phyloP scores from a whole-genome alignment of 169 alveolate species.

The Condylostoma magnum region DNA sequence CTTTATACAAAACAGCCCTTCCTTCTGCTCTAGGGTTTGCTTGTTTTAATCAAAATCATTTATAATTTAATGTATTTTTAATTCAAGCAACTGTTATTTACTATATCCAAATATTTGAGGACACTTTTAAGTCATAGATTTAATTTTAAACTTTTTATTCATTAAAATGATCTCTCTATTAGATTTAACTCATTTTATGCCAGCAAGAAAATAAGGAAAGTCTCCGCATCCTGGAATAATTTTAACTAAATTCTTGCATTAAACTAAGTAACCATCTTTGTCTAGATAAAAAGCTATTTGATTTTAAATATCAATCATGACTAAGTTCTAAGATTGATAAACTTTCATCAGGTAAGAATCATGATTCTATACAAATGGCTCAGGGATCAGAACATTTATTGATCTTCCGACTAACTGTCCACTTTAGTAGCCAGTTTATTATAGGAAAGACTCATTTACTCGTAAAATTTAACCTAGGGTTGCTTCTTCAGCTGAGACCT shows the following conservation, averaged over 20 bases:
- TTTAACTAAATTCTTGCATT: slow-evolving; percentile 6
- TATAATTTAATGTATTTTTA: too few species aligned
- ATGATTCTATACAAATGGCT: slow-evolving; percentile 23
- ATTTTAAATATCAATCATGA: slow-evolving; percentile 1
- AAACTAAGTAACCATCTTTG: slow-evolving; percentile 8
- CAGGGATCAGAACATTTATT: slow-evolving; percentile 6
- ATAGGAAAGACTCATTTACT: slow-evolving; percentile 15
- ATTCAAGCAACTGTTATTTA: too few species aligned
- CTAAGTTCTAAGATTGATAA: neutral
- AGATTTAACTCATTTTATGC: slow-evolving; percentile 10
- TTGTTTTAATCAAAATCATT: too few species aligned
- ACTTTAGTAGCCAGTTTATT: neutral
- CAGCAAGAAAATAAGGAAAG: slow-evolving; percentile 15
- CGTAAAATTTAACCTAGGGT: slow-evolving; percentile 21
- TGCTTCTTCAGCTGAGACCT: slow-evolving; percentile 17
- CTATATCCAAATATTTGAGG: neutral
- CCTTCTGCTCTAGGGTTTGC: too few species aligned
- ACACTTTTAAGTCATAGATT: slow-evolving; percentile 3
- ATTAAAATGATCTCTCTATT: slow-evolving; percentile 3
- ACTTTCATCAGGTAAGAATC: slow-evolving; percentile 8
- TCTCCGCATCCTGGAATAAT: slow-evolving; percentile 10
- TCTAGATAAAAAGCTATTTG: neutral
- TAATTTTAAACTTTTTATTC: neutral
- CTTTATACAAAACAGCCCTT: too few species aligned
- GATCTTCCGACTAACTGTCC: slow-evolving; percentile 24